Conservation (phyloP, 306 rosid genomes). For the Lathyrus aphaca region DNA sequence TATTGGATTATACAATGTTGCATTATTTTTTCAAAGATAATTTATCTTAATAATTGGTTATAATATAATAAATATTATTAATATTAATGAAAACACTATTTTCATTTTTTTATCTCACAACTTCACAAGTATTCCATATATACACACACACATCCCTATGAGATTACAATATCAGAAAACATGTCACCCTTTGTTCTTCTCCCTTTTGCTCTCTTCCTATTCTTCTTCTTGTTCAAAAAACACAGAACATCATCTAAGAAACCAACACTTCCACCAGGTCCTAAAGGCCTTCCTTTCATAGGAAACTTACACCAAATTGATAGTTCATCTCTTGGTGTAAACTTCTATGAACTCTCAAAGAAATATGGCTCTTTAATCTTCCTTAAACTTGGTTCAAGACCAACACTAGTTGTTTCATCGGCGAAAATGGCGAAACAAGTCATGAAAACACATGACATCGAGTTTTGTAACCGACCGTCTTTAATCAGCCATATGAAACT, state of each 20-base stretch:
- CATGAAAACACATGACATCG: constrained; percentile 25
- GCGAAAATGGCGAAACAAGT: constrained; percentile 33
- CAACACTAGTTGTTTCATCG: constrained; percentile 31
- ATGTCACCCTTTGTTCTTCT: neutral
- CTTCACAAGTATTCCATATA: no score
- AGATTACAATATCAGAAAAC: neutral
- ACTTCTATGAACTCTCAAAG: constrained; percentile 35
- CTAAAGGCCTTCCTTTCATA: constrained; percentile 41
- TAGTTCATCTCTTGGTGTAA: neutral
- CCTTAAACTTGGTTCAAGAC: constrained; percentile 38
- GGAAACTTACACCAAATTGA: constrained; percentile 39
- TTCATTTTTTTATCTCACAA: no score
- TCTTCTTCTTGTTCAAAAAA: constrained; percentile 1
- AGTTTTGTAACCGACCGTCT: constrained; percentile 9
- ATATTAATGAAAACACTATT: no score
- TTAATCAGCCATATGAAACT: constrained; percentile 7
- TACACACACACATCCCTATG: neutral
- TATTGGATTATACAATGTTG: no score
- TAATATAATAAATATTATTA: no score
- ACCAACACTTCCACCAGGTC: constrained; percentile 29
- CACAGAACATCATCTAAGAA: constrained; percentile 24
- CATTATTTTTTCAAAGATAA: no score
- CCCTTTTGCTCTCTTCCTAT: constrained; percentile 8
- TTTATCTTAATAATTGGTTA: no score
- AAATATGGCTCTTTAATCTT: constrained; percentile 26